A percentile compares a stretch with the other conserved stretches of the same genome.
Evolutionary conservation across 768 basidiomycete genomes (phyloP).

Genomic region (Steccherinum ochraceum): DNA sequence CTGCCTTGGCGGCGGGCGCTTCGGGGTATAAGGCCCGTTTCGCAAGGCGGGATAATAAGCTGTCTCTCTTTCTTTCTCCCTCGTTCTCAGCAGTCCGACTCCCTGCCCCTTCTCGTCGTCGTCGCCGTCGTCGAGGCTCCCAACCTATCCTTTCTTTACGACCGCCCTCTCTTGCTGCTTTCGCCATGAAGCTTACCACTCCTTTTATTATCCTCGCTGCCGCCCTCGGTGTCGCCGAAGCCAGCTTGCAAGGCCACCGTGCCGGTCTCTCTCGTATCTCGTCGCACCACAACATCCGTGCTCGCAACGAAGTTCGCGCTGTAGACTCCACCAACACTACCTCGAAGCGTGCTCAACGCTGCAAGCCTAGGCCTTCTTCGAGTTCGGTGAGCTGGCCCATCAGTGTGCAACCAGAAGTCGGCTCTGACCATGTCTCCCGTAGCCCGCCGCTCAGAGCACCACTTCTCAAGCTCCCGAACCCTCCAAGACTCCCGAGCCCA

Average conservation of each 20-base stretch:
- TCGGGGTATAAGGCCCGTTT: too few species aligned
- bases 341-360: constrained; percentile 1
- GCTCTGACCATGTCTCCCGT: too few species aligned
- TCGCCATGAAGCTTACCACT: constrained; percentile 39
- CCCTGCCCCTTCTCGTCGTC: too few species aligned
- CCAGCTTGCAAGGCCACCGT: constrained; percentile 24
- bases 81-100: too few species aligned
- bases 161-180: constrained; percentile 11
- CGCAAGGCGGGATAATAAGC: too few species aligned
- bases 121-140: too few species aligned
- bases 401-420: too few species aligned
- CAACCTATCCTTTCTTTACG: constrained; percentile 10
- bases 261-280: constrained; percentile 27
- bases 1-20: too few species aligned
- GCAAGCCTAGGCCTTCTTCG: constrained; percentile 7
- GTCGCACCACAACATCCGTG: constrained; percentile 26
- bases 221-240: constrained; percentile 22
- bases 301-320: constrained; percentile 7
- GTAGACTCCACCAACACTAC: constrained; percentile 3
- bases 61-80: too few species aligned
- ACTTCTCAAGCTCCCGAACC: neutral
- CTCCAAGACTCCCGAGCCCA: neutral
- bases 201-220: constrained; percentile 31
- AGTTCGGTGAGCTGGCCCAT: constrained; percentile 1
- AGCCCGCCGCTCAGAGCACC: neutral